A percentile compares a stretch with the other conserved stretches of the same genome.
phyloP scores from a whole-genome alignment of 73 alveolate species.

The Paramecium caudatum region DNA sequence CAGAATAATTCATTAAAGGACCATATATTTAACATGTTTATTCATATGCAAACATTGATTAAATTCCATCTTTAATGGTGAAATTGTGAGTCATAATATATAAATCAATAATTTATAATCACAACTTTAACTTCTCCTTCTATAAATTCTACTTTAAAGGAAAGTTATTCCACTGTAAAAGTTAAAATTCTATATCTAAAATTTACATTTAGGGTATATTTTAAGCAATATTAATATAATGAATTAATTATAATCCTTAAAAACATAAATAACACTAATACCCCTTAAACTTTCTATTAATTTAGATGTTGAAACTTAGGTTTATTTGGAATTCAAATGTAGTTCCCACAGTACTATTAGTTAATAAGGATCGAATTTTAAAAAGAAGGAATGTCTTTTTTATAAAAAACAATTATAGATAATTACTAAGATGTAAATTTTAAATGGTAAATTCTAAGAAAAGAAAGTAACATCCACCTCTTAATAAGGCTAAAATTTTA shows the following conservation, averaged over 20 bases:
- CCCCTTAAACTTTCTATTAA: neutral
- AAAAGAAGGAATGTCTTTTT: slow-evolving; percentile 7
- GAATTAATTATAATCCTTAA: neutral
- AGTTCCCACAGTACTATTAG: neutral
- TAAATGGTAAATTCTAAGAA: slow-evolving; percentile 24
- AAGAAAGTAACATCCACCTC: neutral
- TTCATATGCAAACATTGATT: slow-evolving; percentile 23
- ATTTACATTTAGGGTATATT: too few relatives aligned
- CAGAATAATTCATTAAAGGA: neutral
- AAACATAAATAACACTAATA: neutral
- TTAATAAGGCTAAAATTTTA: slow-evolving; percentile 19
- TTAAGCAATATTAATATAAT: too few relatives aligned
- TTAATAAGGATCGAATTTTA: neutral
- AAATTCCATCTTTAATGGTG: slow-evolving; percentile 17
- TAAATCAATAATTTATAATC: too few relatives aligned
- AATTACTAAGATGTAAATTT: neutral
- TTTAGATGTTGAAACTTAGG: neutral
- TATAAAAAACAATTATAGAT: neutral
- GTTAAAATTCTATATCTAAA: too few relatives aligned
- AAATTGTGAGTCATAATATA: slow-evolving; percentile 32
- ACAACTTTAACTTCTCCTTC: too few relatives aligned
- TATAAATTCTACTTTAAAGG: too few relatives aligned
- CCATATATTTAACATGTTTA: slow-evolving; percentile 32
- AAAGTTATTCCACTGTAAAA: too few relatives aligned
- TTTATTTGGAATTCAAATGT: neutral